Conservation (phyloP, 2,329 filamentous ascomycete species). For the Apiospora pterosperma region DNA sequence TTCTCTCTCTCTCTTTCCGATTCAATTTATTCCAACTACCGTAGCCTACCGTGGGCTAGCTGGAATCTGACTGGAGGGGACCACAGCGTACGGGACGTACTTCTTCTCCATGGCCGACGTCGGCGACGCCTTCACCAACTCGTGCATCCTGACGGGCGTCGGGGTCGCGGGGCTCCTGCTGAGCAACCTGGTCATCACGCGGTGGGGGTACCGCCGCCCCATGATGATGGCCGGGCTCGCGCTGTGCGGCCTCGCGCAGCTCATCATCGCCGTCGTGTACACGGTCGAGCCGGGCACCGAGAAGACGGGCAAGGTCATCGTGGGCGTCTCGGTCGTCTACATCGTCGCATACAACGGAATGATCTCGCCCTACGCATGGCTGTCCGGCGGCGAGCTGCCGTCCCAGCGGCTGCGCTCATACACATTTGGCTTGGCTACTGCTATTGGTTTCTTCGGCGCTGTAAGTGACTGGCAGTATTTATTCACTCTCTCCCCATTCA, state of each 20-base stretch:
- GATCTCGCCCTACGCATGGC: conserved; percentile 49
- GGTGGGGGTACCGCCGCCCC: conserved; percentile 44
- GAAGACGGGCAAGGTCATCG: conserved; percentile 37
- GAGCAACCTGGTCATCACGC: conserved; percentile 44
- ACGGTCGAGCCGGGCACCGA: conserved; percentile 30
- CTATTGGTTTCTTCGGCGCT: conserved; percentile 45
- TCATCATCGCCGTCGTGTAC: conserved; percentile 47
- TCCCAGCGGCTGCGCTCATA: conserved; percentile 49
- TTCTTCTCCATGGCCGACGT: conserved; percentile 53
- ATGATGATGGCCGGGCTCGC: conserved; percentile 46
- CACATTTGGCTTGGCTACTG: conserved; percentile 47
- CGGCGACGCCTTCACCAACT: conserved; percentile 46
- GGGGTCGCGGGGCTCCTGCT: conserved; percentile 46
- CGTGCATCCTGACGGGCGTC: conserved; percentile 44
- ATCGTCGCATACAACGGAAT: conserved; percentile 47
- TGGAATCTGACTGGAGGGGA: conserved; percentile 14
- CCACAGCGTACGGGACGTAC: conserved; percentile 46
- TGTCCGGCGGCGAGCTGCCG: conserved; percentile 48
- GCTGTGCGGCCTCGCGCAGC: conserved; percentile 45
- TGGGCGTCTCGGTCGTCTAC: conserved; percentile 45
- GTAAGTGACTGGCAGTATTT: conserved; percentile 14
- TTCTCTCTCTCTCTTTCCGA: neutral
- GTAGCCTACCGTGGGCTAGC: neutral
- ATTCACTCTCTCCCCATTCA: neutral
- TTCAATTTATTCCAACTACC: too few relatives aligned